Percentiles rank a stretch among this genome's conserved stretches.
Evolutionary conservation across 177 flowering plant species (phyloP).

Genomic region (Vitis hybrid): DNA sequence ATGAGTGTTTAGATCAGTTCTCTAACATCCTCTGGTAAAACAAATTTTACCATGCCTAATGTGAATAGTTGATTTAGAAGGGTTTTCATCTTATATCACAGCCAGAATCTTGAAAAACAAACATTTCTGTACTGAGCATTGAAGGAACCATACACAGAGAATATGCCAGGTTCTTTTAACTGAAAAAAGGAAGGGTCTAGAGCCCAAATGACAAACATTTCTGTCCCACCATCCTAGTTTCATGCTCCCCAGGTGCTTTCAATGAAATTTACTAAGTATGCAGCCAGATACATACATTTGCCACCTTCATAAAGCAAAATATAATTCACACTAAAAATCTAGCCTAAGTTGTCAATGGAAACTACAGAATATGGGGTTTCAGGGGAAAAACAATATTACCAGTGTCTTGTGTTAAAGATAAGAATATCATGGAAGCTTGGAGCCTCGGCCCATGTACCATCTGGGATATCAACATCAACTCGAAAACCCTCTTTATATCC

Average conservation of each 20-base stretch:
- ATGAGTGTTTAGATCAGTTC: too few relatives aligned
- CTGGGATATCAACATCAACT: slow-evolving; percentile 96
- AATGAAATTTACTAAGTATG: neutral
- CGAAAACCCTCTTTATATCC: slow-evolving; percentile 88
- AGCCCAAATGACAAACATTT: too few relatives aligned
- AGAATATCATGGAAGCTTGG: slow-evolving; percentile 82
- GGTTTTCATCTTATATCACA: neutral
- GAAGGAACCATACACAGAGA: too few relatives aligned
- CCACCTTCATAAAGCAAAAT: neutral
- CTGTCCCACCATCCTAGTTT: neutral
- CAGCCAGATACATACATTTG: neutral
- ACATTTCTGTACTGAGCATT: neutral
- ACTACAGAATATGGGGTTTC: neutral
- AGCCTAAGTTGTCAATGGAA: neutral
- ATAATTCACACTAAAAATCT: neutral
- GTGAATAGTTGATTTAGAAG: neutral
- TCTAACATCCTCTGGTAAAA: too few relatives aligned
- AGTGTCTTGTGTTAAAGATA: slow-evolving; percentile 94
- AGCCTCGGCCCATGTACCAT: slow-evolving; percentile 80
- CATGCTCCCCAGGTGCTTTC: neutral
- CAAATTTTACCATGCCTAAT: neutral
- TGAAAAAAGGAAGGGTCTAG: too few relatives aligned
- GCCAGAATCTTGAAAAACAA: neutral
- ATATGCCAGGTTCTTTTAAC: too few relatives aligned
- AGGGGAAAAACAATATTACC: slow-evolving; percentile 48